These are phyloP conservation scores for Agroathelia rolfsii DNA, from an alignment of 1,284 basidiomycete genomes.

Conservation along the genomic window DNA sequence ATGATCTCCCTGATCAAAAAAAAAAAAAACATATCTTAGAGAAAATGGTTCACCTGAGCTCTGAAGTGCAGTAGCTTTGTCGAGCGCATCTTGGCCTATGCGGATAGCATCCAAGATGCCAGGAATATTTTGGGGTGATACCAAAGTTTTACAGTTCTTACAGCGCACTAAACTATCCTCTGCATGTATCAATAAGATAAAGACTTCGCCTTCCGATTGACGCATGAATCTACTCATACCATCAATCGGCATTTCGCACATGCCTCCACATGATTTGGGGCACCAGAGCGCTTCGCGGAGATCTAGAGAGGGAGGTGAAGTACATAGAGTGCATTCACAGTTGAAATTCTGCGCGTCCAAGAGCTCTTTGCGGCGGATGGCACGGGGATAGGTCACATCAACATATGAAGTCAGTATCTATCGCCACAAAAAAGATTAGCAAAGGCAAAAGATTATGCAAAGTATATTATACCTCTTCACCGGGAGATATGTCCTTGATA, in stretches of 20 bases:
- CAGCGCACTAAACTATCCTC: slow-evolving; percentile 45
- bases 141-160: slow-evolving; percentile 41
- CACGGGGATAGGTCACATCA: slow-evolving; percentile 65
- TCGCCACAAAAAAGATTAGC: slow-evolving; percentile 2
- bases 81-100: slow-evolving; percentile 58
- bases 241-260: slow-evolving; percentile 46
- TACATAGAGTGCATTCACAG: slow-evolving; percentile 65
- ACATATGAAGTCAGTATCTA: slow-evolving; percentile 73
- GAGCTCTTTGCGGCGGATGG: slow-evolving; percentile 48
- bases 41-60: slow-evolving; percentile 2
- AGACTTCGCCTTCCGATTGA: no score
- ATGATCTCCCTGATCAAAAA: slow-evolving; percentile 1
- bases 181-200: slow-evolving; percentile 13
- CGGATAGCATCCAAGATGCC: slow-evolving; percentile 50
- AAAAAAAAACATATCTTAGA: slow-evolving; percentile 1
- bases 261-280: slow-evolving; percentile 52
- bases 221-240: no score
- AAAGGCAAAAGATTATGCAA: neutral
- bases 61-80: slow-evolving; percentile 57
- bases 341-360: slow-evolving; percentile 72
- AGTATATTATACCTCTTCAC: slow-evolving; percentile 54
- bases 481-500: slow-evolving; percentile 48
- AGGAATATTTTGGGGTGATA: slow-evolving; percentile 40
- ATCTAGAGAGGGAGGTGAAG: slow-evolving; percentile 33
- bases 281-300: slow-evolving; percentile 63